Base-by-base conservation (phyloP, 225 moss, liverwort and hornwort genomes). In the Ulota crispa region DNA sequence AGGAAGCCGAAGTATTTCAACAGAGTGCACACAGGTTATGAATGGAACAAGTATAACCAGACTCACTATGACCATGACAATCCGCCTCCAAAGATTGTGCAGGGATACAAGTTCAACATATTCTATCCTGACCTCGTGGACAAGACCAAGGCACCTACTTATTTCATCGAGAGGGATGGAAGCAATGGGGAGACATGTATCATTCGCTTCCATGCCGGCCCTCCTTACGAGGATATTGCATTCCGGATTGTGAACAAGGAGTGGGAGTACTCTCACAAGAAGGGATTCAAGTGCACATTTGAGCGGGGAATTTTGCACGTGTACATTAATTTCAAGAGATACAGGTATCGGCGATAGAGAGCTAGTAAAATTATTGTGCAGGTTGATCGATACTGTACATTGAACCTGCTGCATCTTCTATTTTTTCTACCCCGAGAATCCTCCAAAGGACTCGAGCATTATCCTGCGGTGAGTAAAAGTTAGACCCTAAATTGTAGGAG, bases 31-130 rank as follows among this genome's bases (percentile, higher is more conserved):
- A 92, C 95, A 66, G 93, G 93, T 13, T 93, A 95, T 79, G 95
- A 95, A 79, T 95, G 93, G 93, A 95, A 93, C 62, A 95, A 95
- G 84, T 92, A 95, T 59, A 95, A 93, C 65, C 92, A 93, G 72
- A 95, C 91, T 23, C 95, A 93, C 80, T 93, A 92, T 36, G 91
- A 95, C 81, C 95, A 93, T 76, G 91, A 92, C 84, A 92, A 93
- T 80, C 95, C 91, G 76, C 93, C 93, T 18, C 89, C 89, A 1
- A 92, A 93, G 81, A 92, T 91, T 82, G 93, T 90, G 7, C 89
- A 93, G 84, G 92, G 93, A 3, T 91, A 92, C 82, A 93, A 92
- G 77, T 93, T 93, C 77, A 93, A 95, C 67, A 92, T 93, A 27
- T 93, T 95, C 39, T 91, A 91, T 75, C 90, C 95, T 6, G 91